Conservation (phyloP, 2,329 filamentous ascomycete species). For the Colletotrichum sansevieriae region DNA sequence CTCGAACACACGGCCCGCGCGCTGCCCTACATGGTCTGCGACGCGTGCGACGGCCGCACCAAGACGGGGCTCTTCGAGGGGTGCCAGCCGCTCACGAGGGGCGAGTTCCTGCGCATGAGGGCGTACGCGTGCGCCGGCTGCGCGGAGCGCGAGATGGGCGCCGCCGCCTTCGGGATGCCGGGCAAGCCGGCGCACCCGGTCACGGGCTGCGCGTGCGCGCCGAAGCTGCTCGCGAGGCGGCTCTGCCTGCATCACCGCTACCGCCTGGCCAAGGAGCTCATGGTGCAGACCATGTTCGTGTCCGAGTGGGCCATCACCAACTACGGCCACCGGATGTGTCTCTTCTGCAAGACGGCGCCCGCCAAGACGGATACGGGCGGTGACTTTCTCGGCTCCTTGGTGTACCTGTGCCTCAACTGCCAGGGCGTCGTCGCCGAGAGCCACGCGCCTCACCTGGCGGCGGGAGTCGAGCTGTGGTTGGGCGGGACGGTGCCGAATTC, state of each 20-base stretch:
- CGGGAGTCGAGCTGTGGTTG: conserved; percentile 26
- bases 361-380: conserved; percentile 25
- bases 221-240: conserved; percentile 50
- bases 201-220: conserved; percentile 55
- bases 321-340: conserved; percentile 48
- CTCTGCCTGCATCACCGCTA: conserved; percentile 54
- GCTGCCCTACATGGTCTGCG: conserved; percentile 41
- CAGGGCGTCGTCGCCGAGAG: conserved; percentile 43
- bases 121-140: conserved; percentile 54
- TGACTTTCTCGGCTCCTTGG: conserved; percentile 24
- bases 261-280: conserved; percentile 45
- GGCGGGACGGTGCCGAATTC: conserved; percentile 37
- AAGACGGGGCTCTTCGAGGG: conserved; percentile 41
- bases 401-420: conserved; percentile 54
- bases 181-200: conserved; percentile 29
- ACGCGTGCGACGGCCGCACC: conserved; percentile 46
- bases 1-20: conserved; percentile 34
- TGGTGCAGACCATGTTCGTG: conserved; percentile 45
- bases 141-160: conserved; percentile 27
- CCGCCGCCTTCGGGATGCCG: conserved; percentile 11
- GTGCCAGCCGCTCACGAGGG: conserved; percentile 29
- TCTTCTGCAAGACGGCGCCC: conserved; percentile 47
- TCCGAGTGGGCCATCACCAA: conserved; percentile 46
- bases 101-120: conserved; percentile 51
- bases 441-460: conserved; percentile 14